Evolutionary conservation across 352 stramenopile genomes (phyloP), one percentile per base, ranked within the genome.

Genomic region (Pythium biforme): DNA sequence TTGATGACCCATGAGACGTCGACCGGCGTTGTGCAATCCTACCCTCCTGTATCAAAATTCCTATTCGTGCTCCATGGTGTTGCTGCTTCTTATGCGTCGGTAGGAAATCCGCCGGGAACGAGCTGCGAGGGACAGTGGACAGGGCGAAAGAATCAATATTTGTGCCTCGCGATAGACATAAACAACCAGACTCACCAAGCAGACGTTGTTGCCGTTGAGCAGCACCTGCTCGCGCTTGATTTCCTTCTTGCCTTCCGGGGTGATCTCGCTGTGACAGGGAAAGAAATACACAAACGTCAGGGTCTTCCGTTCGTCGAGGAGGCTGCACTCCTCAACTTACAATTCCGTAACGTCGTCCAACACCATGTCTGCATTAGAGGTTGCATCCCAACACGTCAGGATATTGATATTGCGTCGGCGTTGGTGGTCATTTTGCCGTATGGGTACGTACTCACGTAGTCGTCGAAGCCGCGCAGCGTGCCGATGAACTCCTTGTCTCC

Each of bases 151-250:
- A n/a, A n/a, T n/a, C n/a, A 37, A 33, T 33, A 9, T 4, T 33
- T 33, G 29, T 51, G 39, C 39, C 39, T n/a, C n/a, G n/a, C n/a
- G n/a, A 17, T 5, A 26, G 22, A 27, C 27, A n/a, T 27, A 6
- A 27, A 10, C 9, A 25, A 4, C 23, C 10, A 31, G 15, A 55
- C 50, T 59, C 70, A 97, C 86, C 73, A 99, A 77, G 41, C 92
- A 97, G 54, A 99, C 92, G 74, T 99, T 98, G 84, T 98, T 98
- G 51, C 97, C 97, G 76, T 99, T 99, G 60, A 99, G 88, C 40
- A 99, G 86, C 66, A 99, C 98, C 76, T 99, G 88, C 64, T 97
- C 88, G 39, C 94, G 75, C 66, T 95, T 87, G 53, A 90, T 86
- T 50, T 90, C 82, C 53, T 86, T 88, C 64, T 95, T 96, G 54